A percentile compares a stretch with the other conserved stretches of the same genome.
phyloP scores from a whole-genome alignment of 805 yeast species.

The Hanseniaspora guilliermondii region DNA sequence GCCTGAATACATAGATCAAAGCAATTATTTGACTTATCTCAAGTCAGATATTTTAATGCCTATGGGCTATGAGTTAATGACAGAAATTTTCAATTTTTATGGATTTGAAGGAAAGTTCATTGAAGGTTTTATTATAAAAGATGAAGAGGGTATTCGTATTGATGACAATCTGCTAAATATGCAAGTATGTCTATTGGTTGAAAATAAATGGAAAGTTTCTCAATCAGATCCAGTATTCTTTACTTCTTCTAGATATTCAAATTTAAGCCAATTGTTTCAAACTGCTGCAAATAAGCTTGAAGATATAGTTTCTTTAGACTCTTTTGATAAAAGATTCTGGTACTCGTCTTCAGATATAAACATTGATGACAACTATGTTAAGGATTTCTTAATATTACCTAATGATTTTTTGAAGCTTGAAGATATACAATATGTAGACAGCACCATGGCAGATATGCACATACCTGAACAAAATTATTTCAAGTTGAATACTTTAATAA shows the following conservation, averaged over 20 bases:
- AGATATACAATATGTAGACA: slow-evolving; percentile 2
- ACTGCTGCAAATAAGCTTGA: slow-evolving; percentile 4
- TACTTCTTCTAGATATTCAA: not conserved
- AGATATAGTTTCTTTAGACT: not conserved
- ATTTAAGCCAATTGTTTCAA: not conserved
- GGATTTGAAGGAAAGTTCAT: slow-evolving; percentile 9
- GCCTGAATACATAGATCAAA: not conserved
- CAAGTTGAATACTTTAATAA: not conserved
- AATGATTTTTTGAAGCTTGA: slow-evolving; percentile 4
- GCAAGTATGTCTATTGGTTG: slow-evolving; percentile 6
- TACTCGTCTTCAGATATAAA: not conserved
- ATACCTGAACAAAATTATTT: not conserved
- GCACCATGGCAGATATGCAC: not conserved
- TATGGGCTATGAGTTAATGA: slow-evolving; percentile 1
- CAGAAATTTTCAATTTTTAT: slow-evolving; percentile 3
- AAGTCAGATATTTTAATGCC: not conserved
- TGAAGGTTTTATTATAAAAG: not conserved
- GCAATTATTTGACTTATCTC: not conserved
- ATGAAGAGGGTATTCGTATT: not conserved
- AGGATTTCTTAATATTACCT: slow-evolving; percentile 1
- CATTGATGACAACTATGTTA: not conserved
- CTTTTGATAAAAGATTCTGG: slow-evolving; percentile 10
- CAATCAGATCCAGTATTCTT: not conserved
- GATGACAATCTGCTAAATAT: not conserved
- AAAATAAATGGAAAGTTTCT: slow-evolving; percentile 1